Conservation (phyloP, 2,329 filamentous ascomycete species). For the Fusarium sp. region DNA sequence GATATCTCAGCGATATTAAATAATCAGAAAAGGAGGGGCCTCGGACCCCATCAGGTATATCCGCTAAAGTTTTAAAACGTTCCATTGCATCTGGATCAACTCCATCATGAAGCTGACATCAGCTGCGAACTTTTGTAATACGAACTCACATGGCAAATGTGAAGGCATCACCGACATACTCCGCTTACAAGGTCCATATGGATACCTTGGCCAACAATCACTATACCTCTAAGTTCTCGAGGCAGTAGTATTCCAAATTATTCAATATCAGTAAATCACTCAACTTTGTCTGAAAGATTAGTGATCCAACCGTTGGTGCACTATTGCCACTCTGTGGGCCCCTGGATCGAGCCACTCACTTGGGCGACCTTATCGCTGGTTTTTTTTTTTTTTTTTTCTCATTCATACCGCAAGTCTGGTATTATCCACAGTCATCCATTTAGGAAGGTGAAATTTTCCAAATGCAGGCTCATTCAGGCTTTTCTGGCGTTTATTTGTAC, state of each 20-base stretch:
- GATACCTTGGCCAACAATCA: fast-evolving
- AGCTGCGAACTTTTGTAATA: neutral
- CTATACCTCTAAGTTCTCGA: neutral
- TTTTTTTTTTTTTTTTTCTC: too few relatives aligned
- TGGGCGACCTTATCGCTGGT: too few relatives aligned
- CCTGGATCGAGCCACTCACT: neutral
- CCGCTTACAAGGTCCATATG: neutral
- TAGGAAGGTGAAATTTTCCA: too few relatives aligned
- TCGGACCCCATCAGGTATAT: too few relatives aligned
- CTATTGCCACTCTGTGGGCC: neutral
- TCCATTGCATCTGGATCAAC: neutral
- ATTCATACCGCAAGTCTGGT: too few relatives aligned
- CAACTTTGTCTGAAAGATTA: neutral
- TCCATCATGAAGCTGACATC: neutral
- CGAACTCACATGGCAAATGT: neutral
- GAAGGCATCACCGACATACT: neutral
- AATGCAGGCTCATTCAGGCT: too few relatives aligned
- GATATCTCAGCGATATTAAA: too few relatives aligned
- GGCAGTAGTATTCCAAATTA: neutral
- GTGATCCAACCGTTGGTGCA: neutral
- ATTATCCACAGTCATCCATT: too few relatives aligned
- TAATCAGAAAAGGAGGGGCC: neutral
- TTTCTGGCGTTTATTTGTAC: too few relatives aligned
- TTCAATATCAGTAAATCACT: neutral
- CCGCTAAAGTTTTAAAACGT: fast-evolving